phyloP scores from a whole-genome alignment of 441 rosid genomes.

The Erysimum cheiri region DNA sequence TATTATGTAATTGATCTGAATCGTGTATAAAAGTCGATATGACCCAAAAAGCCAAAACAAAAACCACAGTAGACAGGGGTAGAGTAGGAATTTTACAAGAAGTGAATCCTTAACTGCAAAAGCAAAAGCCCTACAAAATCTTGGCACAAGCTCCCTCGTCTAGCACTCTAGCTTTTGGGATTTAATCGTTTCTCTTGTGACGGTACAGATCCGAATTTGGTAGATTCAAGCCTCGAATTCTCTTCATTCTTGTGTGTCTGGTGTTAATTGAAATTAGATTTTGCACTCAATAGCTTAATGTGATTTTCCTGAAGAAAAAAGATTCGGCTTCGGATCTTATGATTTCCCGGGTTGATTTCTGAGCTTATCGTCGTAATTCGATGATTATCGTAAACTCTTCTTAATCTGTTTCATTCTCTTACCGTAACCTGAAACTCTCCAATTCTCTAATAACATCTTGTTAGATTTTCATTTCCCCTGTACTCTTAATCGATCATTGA shows the following conservation, averaged over 20 bases:
- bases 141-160: too few relatives aligned
- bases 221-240: neutral
- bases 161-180: too few relatives aligned
- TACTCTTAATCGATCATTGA: too few relatives aligned
- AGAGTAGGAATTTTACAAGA: neutral
- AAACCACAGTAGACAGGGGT: neutral
- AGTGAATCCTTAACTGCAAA: too few relatives aligned
- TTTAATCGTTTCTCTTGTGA: neutral
- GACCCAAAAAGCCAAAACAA: neutral
- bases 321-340: constrained; percentile 37
- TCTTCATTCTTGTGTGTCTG: neutral
- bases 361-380: neutral
- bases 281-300: neutral
- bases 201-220: neutral
- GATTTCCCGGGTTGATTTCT: neutral
- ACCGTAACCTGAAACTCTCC: too few relatives aligned
- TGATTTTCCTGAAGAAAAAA: constrained; percentile 18
- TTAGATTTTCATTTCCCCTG: too few relatives aligned
- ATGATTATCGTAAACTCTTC: neutral
- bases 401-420: too few relatives aligned
- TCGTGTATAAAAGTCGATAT: neutral
- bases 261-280: neutral
- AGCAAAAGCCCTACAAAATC: neutral
- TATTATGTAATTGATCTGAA: neutral
- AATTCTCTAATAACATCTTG: too few relatives aligned